Evolutionary conservation across 2,329 filamentous ascomycete genomes (phyloP), one percentile per base, ranked within the genome.

Genomic region (Aschersonia sp.): DNA sequence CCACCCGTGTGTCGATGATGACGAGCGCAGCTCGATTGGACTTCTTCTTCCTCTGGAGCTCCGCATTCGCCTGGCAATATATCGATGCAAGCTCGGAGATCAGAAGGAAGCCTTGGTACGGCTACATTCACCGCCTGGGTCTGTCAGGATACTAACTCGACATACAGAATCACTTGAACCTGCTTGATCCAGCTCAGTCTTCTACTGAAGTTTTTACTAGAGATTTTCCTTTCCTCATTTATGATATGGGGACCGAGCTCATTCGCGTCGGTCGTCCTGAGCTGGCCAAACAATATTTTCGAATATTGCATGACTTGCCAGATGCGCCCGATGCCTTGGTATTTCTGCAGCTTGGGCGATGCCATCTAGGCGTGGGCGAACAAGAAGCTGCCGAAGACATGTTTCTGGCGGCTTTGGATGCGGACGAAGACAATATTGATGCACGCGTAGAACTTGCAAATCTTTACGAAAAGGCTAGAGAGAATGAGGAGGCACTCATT

Each of bases 51-150:
- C 89, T 0, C 63, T 89, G 5, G 88, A 96, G 54, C 69, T 98
- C 42, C 81, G 90, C 22, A 77, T 87, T 32, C 92, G 90, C 59
- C 68, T 98, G 52, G 90, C 86, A 4, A 68, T 90, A 4, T 90
- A 87, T 59, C 80, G 92, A n/a, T 66, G 95, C 37, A 81, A 79
- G 48, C 69, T 87, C 50, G 79, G 78, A 1, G 68, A 82, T 30
- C 68, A 77, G 29, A 68, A 78, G 11, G 90, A 97, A 67, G 88
- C 87, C 14, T 71, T 85, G 66, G 83, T 86, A 70, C 10, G 42
- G 8, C 40, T 7, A 14, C 11, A 22, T 7, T n/a, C 11, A 11
- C 14, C 14, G 7, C 40, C 7, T 12, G 9, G 7, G n/a, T 42
- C 14, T 7, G 7, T 7, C 7, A 22, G 40, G 40, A 14, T 14